Percentiles rank a stretch among this genome's conserved stretches.
These are phyloP conservation scores for Pseudogymnoascus destructans DNA, from an alignment of 2,329 filamentous ascomycete genomes.

Conservation along the genomic window DNA sequence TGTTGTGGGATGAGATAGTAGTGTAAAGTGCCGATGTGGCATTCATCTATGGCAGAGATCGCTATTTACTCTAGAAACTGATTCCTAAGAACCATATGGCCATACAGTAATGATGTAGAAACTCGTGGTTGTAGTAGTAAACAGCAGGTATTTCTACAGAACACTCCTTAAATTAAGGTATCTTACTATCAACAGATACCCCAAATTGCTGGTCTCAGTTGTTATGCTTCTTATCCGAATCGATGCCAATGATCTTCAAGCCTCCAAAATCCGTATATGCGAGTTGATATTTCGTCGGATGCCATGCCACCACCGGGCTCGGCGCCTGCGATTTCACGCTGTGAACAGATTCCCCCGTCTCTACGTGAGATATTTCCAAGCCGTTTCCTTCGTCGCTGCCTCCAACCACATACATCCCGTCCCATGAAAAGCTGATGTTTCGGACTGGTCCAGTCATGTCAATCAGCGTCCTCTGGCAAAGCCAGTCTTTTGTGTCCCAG, in stretches of 20 bases:
- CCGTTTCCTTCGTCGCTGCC: slow-evolving; percentile 61
- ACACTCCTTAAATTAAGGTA: neutral
- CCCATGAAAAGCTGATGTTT: slow-evolving; percentile 62
- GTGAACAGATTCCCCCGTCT: slow-evolving; percentile 60
- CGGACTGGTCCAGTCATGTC: slow-evolving; percentile 57
- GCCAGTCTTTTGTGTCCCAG: slow-evolving; percentile 69
- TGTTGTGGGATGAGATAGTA: neutral
- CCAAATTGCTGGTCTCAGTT: neutral
- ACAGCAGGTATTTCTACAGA: neutral
- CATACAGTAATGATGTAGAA: neutral
- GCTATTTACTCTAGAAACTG: neutral
- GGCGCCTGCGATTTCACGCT: slow-evolving; percentile 55
- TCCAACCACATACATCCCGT: slow-evolving; percentile 61
- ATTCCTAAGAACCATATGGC: neutral
- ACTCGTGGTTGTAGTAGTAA: neutral
- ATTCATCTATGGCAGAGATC: neutral
- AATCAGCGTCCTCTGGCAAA: slow-evolving; percentile 58
- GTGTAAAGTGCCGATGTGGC: neutral
- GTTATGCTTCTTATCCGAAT: slow-evolving; percentile 33
- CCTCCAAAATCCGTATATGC: slow-evolving; percentile 57
- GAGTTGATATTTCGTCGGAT: slow-evolving; percentile 59
- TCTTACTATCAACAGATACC: neutral
- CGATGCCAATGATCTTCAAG: slow-evolving; percentile 50
- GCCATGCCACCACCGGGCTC: slow-evolving; percentile 59
- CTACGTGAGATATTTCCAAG: slow-evolving; percentile 57